Base-by-base conservation (phyloP, 306 rosid genomes). In the Nissolia schottii region DNA sequence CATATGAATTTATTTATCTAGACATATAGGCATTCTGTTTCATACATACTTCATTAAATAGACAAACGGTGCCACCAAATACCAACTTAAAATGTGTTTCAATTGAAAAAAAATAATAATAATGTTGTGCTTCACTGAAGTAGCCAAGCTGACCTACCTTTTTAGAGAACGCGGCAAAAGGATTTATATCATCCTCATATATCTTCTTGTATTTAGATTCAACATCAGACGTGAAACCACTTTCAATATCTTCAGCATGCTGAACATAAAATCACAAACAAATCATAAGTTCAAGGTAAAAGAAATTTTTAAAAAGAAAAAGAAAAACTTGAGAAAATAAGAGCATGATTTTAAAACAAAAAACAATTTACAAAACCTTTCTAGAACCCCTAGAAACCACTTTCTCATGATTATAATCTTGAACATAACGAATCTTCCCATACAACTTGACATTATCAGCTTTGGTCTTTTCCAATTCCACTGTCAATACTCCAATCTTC, bases 201-300 rank as follows among this genome's bases (percentile, higher is more conserved):
- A 94, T 94, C 82, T 94, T 94, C 81, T 91, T 94, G 89, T 94
- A 91, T 88, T 94, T 94, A 9, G 95, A 91, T 86, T 94, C 99
- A 80, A 94, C 96, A 54, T 94, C 99, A 22, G 97, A 94, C n/a
- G 86, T 3, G 59, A 90, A 89, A 63, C 99, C 99, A 82, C 95
- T 79, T 88, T 94, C 99, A 77, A 94, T 88, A 85, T 94, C 98
- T 81, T 91, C 99, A 57, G 85, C 95, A 56, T 86, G 86, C 99
- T 94, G 88, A 73, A 67, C 77, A 41, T 50, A 57, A 76, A 70
- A 62, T 41, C 58, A 63, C 49, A 77, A 58, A 77, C 37, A 73
- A 49, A 65, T 65, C 16, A 15, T 9, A 27, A 37, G 15, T 20
- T 79, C 53, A 68, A 49, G 45, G 24, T 61, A 68, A 48, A 64